phyloP scores from a whole-genome alignment of 2,329 filamentous ascomycete species.

The Penicillium janthinellum region DNA sequence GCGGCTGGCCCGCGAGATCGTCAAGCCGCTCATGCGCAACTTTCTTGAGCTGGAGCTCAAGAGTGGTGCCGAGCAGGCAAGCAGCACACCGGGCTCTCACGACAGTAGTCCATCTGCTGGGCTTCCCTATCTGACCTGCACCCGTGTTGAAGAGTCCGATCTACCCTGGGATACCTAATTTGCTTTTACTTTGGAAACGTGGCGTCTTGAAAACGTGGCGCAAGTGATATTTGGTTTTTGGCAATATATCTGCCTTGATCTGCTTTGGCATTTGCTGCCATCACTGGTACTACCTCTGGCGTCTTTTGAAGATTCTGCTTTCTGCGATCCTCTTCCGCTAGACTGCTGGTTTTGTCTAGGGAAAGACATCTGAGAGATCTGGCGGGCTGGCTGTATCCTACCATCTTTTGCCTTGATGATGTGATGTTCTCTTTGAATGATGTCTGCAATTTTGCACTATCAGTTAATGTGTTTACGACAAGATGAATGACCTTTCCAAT shows the following conservation, averaged over 20 bases:
- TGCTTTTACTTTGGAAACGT: background rate
- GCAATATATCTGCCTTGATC: background rate
- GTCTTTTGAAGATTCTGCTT: background rate
- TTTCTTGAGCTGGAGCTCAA: constrained; percentile 77
- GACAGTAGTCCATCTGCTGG: constrained; percentile 47
- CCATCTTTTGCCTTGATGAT: constrained; percentile 17
- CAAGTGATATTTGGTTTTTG: background rate
- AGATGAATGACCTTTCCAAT: constrained; percentile 17
- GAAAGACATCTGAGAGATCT: background rate
- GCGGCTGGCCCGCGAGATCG: constrained; percentile 75
- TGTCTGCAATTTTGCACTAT: constrained; percentile 1
- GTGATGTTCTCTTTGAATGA: constrained; percentile 19
- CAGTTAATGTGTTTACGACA: constrained; percentile 24
- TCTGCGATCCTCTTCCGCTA: background rate
- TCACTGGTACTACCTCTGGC: background rate
- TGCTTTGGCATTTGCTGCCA: background rate
- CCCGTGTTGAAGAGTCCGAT: constrained; percentile 62
- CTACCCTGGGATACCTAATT: constrained; percentile 55
- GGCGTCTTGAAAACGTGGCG: constrained; percentile 13
- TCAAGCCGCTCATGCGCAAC: constrained; percentile 83
- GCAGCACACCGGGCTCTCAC: constrained; percentile 12
- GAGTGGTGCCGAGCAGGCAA: constrained; percentile 26
- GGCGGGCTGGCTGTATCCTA: constrained; percentile 2
- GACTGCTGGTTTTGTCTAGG: constrained; percentile 18
- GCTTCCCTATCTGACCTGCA: constrained; percentile 67